Base-by-base conservation (phyloP, 78 protist genomes). In the Protostelium mycophagum region DNA sequence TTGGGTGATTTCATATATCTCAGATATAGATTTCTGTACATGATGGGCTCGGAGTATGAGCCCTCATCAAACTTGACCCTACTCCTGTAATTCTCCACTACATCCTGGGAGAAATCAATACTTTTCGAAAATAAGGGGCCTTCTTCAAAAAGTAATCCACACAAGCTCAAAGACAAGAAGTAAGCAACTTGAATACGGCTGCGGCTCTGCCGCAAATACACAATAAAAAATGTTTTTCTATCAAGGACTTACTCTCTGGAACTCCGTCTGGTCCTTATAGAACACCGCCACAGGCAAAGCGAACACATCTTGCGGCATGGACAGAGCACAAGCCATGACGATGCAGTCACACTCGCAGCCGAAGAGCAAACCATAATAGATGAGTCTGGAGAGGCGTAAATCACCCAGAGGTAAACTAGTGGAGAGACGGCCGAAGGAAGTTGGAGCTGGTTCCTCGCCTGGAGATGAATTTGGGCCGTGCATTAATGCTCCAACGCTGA, bases 321-420 rank as follows among this genome's bases (percentile, higher is more conserved):
- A 34, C 36, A 84, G 86, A 1, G 86, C 86, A 34, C 37, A 28
- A 10, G 86, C 86, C 86, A 84, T 84, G 86, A 84, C 34, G 86
- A 84, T 84, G 86, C 1, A 23, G 86, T 84, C 86, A 34, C n/a
- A 28, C 86, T 28, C 37, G 10, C n/a, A 34, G 86, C 86, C 86
- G 34, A 84, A 84, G 34, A 34, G n/a, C 1, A 84, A 9, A 34
- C 86, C 86, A 34, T n/a, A 34, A 10, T 34, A 10, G 86, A 84
- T 34, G 34, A 84, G 86, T 25, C 86, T 28, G 34, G 86, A 28
- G 34, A 34, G 34, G 36, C 34, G 16, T 31, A 84, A 31, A 34
- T 84, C 86, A 31, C 28, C 1, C 86, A 51, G 73, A 5, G 86
- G 86, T 9, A 84, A 31, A 31, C 36, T 31, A 25, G 34, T 10